Evolutionary conservation across 2,329 filamentous ascomycete species (phyloP), one percentile per base, ranked within the genome.

Genomic region (Neodidymelliopsis sp.): DNA sequence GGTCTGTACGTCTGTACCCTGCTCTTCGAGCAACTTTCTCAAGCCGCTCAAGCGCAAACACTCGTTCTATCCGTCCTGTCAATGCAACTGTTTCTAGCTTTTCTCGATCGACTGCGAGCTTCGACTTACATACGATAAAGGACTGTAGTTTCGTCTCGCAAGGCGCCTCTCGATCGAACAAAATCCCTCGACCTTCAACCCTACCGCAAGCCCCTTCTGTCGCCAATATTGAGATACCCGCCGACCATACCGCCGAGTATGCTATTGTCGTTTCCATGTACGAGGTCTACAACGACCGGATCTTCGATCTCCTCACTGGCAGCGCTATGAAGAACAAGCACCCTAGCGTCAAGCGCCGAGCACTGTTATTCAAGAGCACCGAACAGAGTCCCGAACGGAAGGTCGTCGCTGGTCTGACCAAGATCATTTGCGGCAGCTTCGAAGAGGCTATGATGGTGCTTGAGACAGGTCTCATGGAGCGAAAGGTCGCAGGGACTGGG

Each of bases 221-320:
- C 41, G 84, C 85, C 71, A 80, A 86, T 40, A 78, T 96, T 31
- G 77, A 81, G 4, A 79, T 95, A 0, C 80, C 84, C 0, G 78
- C 85, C 36, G 88, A 92, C 54, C 78, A 80, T 1, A 82, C 82
- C 15, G 84, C 87, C 44, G 90, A 96, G 60, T 97, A 97, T 62
- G 88, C 89, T 4, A 85, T 99, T 43, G 78, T 99, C 9, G 81
- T 99, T 16, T 96, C 91, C 43, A 99, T 99, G 92, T 97, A 97
- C 73, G 94, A 99, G 72, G 93, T 99, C 1, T 97, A 99, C 77
- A 99, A 99, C 67, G 93, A 99, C 74, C 87, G 92, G 25, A 97
- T 99, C 59, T 97, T 95, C 70, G 94, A 99, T 65, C 84, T 99
- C 0, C 79, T 99, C 1, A 89, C 88, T 0, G 79, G 81, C 0